Evolutionary conservation across 208 protist species (phyloP).

Genomic region (Jaenimonas drosophilae): DNA sequence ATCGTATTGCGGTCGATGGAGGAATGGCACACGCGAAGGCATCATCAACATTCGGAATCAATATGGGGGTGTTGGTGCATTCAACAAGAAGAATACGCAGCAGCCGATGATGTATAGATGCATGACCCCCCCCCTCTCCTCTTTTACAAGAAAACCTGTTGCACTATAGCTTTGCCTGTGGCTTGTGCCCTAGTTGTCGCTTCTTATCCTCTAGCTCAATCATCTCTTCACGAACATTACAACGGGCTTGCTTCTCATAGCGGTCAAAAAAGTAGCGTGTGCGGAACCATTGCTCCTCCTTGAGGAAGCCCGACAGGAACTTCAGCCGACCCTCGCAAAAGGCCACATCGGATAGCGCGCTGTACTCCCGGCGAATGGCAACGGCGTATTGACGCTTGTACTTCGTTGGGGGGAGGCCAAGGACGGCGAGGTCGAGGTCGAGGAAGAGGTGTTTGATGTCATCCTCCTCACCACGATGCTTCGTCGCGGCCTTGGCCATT

Average conservation of each 20-base stretch:
- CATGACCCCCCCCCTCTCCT: too few relatives aligned
- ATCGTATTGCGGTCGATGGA: too few relatives aligned
- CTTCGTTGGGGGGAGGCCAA: conserved; percentile 19
- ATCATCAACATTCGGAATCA: too few relatives aligned
- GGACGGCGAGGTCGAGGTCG: conserved; percentile 62
- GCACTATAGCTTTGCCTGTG: too few relatives aligned
- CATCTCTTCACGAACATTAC: conserved; percentile 31
- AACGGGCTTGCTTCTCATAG: conserved; percentile 35
- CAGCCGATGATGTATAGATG: too few relatives aligned
- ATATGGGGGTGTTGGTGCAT: too few relatives aligned
- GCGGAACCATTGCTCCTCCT: conserved; percentile 51
- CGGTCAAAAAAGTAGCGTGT: conserved; percentile 56
- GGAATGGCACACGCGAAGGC: too few relatives aligned
- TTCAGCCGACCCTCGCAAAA: conserved; percentile 34
- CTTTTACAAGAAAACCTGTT: too few relatives aligned
- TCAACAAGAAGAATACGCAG: too few relatives aligned
- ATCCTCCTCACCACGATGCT: background rate
- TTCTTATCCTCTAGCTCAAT: conserved; percentile 9
- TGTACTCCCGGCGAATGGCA: conserved; percentile 52
- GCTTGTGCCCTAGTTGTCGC: too few relatives aligned
- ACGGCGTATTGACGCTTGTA: conserved; percentile 27
- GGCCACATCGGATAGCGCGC: conserved; percentile 17
- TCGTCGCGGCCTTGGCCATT: background rate
- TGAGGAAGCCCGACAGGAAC: conserved; percentile 37
- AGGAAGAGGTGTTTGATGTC: conserved; percentile 34